Conservation (phyloP, 768 basidiomycete species). For the Naganishia antarctica region DNA sequence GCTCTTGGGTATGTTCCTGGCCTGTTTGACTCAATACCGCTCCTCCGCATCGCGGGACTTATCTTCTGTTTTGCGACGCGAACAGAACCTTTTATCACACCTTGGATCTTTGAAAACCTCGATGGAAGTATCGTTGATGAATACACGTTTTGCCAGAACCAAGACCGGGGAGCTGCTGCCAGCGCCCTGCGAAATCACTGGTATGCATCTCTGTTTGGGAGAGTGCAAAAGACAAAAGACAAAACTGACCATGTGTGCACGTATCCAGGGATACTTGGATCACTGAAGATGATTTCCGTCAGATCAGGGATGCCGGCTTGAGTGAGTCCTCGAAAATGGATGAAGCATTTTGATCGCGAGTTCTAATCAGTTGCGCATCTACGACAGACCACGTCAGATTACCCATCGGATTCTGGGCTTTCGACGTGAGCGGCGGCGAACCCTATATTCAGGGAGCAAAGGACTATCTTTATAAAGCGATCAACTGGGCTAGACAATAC, state of each 20-base stretch:
- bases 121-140: slow-evolving; percentile 48
- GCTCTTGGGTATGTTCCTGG: slow-evolving; percentile 25
- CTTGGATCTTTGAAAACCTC: slow-evolving; percentile 43
- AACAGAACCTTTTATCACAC: slow-evolving; percentile 46
- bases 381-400: slow-evolving; percentile 42
- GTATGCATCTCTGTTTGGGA: not conserved
- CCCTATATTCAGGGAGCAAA: slow-evolving; percentile 46
- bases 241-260: not conserved
- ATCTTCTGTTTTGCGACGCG: too few relatives aligned
- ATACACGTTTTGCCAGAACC: slow-evolving; percentile 45
- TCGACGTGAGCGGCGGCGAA: slow-evolving; percentile 42
- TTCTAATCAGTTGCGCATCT: not conserved
- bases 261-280: slow-evolving; percentile 44
- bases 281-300: slow-evolving; percentile 49
- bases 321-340: slow-evolving; percentile 31
- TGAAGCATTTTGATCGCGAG: not conserved
- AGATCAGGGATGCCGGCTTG: slow-evolving; percentile 38
- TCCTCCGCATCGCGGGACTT: slow-evolving; percentile 32
- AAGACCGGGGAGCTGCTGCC: slow-evolving; percentile 30
- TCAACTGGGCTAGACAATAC: slow-evolving; percentile 45
- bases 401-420: slow-evolving; percentile 43
- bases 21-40: too few relatives aligned
- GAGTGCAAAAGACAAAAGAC: not conserved
- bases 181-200: slow-evolving; percentile 15
- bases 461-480: slow-evolving; percentile 46